Conservation (phyloP, 805 yeast genomes). For the Pichia nakasei region DNA sequence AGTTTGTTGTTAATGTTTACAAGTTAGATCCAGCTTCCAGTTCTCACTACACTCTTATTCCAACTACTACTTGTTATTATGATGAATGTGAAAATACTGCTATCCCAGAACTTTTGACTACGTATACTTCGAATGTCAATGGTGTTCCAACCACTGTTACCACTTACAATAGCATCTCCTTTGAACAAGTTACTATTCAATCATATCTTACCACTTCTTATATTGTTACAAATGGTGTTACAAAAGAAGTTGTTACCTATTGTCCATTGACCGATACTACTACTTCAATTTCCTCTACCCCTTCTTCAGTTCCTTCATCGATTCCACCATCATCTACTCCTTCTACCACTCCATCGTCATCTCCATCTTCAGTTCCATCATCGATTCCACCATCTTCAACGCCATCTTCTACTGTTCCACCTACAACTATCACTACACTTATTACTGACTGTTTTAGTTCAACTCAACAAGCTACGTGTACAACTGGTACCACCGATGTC, state of each 20-base stretch:
- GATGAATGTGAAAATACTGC: constrained; percentile 8
- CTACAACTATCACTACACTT: not conserved
- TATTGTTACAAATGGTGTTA: constrained; percentile 10
- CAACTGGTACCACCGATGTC: not conserved
- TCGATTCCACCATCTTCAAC: not conserved
- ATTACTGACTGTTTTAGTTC: not conserved
- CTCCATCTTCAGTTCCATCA: not conserved
- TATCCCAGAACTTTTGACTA: constrained; percentile 1
- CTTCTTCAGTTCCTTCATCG: not conserved
- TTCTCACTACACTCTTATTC: constrained; percentile 3
- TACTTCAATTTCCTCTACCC: constrained; percentile 1
- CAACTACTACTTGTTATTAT: constrained; percentile 9
- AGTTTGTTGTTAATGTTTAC: constrained; percentile 1
- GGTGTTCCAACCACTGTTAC: constrained; percentile 1
- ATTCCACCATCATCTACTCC: not conserved
- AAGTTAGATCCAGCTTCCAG: constrained; percentile 3
- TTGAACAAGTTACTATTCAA: not conserved
- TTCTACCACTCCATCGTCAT: not conserved
- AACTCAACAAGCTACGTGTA: not conserved
- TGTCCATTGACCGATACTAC: constrained; percentile 11
- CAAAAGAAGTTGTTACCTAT: constrained; percentile 14
- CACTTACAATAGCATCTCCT: constrained; percentile 4
- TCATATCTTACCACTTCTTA: constrained; percentile 10
- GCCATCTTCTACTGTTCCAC: not conserved
- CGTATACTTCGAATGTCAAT: constrained; percentile 1